phyloP scores from a whole-genome alignment of 768 basidiomycete species.

The Russula olivacea region DNA sequence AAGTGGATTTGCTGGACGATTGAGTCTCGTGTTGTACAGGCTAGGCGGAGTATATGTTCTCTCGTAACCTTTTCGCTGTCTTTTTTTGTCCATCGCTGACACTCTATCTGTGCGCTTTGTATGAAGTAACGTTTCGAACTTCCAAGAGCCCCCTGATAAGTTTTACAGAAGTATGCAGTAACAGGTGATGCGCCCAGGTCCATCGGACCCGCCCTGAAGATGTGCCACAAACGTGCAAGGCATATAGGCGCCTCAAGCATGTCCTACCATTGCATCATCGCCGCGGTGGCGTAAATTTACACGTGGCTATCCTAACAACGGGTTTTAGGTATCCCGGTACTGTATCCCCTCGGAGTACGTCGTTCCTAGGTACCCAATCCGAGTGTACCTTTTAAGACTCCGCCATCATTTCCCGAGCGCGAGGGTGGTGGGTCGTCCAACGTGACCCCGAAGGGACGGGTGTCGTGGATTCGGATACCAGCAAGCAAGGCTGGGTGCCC shows the following conservation, averaged over 20 bases:
- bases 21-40: background rate
- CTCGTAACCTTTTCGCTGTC: background rate
- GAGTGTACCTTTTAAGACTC: background rate
- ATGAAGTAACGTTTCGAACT: background rate
- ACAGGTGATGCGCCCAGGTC: background rate
- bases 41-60: background rate
- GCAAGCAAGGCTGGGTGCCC: constrained; percentile 94
- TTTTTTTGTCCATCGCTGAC: background rate
- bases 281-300: background rate
- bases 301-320: background rate
- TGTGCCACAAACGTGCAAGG: background rate
- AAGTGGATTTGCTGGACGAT: background rate
- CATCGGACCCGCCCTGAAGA: background rate
- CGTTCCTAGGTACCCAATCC: background rate
- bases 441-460: constrained; percentile 85
- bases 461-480: constrained; percentile 64
- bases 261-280: background rate
- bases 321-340: background rate
- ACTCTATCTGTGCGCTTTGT: background rate
- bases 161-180: background rate
- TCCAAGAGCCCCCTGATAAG: background rate
- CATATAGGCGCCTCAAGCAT: background rate
- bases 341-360: background rate
- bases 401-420: constrained; percentile 86
- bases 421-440: constrained; percentile 99